Base-by-base conservation (phyloP, 768 basidiomycete genomes). In the Tephrocybe sp. region DNA sequence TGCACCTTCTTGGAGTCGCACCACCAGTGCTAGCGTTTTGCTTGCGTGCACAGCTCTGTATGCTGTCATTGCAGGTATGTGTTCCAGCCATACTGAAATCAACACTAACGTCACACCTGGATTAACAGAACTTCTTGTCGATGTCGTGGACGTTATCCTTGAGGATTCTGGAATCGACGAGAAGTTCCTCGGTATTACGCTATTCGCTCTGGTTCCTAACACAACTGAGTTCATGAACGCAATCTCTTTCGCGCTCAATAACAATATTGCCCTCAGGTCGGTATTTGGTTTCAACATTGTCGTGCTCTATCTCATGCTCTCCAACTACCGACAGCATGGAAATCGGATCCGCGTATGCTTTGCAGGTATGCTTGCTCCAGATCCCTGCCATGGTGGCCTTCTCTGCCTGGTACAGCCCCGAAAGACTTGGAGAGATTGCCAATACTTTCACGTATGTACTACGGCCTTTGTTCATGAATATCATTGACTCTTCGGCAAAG, bases 151-250 rank as follows among this genome's bases (percentile, higher is more conserved):
- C 64, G 89, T 93, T 34, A 84, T 98, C 9, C 75, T 99, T 18
- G 74, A 89, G 57, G 92, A 84, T 19, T 93, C 92, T 0, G 92
- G 92, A 2, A 92, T 98, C 24, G 91, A 97, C 49, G 97, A 98
- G 64, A 99, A 99, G 65, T 95, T 98, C 76, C 79, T 99, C 25
- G 97, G 97, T 44, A 78, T 99, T 53, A 98, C 94, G 0, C 77
- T 99, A 9, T 98, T 99, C 63, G 97, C 97, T 7, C 80, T 99
- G 26, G 95, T 98, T 0, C 97, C 97, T 4, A 99, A 99, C 64
- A 97, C 95, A 3, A 98, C 97, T 2, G 97, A 99, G 69, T 98
- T 99, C 67, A 97, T 97, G 93, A 98, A 98, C 63, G 97, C 97
- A 42, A 94, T 98, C 53, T 96, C 94, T 3, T 99, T 99, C 64